Evolutionary conservation across 768 basidiomycete genomes (phyloP), one percentile per base, ranked within the genome.

Genomic region (Tephrocybe sp.): DNA sequence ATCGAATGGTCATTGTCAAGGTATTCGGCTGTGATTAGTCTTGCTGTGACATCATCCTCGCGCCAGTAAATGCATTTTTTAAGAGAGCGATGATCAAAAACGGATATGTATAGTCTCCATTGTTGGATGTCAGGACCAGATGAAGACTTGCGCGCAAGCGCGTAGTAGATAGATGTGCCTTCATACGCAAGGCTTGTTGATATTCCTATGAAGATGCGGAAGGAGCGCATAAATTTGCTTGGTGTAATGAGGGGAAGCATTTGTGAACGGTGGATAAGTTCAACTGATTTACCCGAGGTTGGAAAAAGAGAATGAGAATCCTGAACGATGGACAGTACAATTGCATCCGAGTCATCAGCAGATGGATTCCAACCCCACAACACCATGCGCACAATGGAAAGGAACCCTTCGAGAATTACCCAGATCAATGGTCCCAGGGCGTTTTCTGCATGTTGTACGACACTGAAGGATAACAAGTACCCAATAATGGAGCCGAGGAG

Each of bases 401-500:
- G 46, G 7, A 31, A 30, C 8, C 34, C 51, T 49, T 60, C 59
- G 5, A 54, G 12, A n/a, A 36, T 10, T 12, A 60, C 49, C 59
- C 59, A 60, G 11, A 51, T 33, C 5, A 49, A 19, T 7, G 58
- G 52, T 2, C 46, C 55, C 2, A 9, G 19, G 5, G 22, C 13
- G 17, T 39, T 41, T 13, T 5, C 11, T 3, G 39, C 40, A 12
- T 41, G 42, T 16, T 51, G 49, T 9, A 56, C 56, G 5, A 57
- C 49, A 23, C 52, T 57, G 45, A 57, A 60, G 41, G 50, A 60
- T 16, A 56, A 53, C 17, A 60, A 42, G 26, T 60, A 60, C 23
- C 59, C 59, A 12, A 41, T 41, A 10, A 58, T 32, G 0, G 54
- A 35, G n/a, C 39, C 39, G 32, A 32, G 14, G 12, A 48, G 26